These are phyloP conservation scores for Amanita thiersii DNA, from an alignment of 768 basidiomycete species.

Conservation along the genomic window DNA sequence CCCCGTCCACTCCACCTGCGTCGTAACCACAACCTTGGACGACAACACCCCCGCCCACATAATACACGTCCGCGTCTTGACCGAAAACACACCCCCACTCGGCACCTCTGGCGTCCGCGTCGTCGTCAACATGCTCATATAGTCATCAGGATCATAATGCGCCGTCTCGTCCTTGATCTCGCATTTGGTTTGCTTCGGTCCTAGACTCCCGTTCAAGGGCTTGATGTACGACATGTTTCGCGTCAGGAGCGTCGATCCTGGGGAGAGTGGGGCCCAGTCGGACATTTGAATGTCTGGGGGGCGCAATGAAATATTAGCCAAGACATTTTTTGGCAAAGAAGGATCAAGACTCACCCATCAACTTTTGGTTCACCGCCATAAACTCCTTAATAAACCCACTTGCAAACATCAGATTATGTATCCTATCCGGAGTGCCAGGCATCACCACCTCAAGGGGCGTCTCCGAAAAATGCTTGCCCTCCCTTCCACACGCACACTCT, in stretches of 20 bases:
- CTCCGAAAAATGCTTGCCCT: slow-evolving; percentile 64
- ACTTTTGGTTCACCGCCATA: slow-evolving; percentile 81
- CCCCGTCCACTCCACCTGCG: slow-evolving; percentile 93
- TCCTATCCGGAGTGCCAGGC: slow-evolving; percentile 89
- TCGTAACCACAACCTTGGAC: slow-evolving; percentile 78
- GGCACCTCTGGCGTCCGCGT: slow-evolving; percentile 94
- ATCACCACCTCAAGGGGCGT: slow-evolving; percentile 69
- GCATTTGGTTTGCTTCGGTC: slow-evolving; percentile 94
- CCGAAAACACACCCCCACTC: slow-evolving; percentile 84
- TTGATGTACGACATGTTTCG: slow-evolving; percentile 97
- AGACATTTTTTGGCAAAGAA: too few relatives aligned
- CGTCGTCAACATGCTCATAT: slow-evolving; percentile 76
- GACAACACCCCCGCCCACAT: slow-evolving; percentile 85
- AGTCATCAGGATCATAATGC: slow-evolving; percentile 77
- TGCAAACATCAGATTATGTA: slow-evolving; percentile 93
- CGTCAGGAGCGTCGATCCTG: slow-evolving; percentile 60
- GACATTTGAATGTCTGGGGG: slow-evolving; percentile 95
- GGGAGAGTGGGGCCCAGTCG: slow-evolving; percentile 75
- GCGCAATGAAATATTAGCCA: too few relatives aligned
- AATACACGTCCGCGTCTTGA: slow-evolving; percentile 91
- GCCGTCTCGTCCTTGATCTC: slow-evolving; percentile 84
- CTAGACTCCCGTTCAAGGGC: slow-evolving; percentile 78
- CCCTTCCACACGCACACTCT: slow-evolving; percentile 65
- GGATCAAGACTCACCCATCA: slow-evolving; percentile 55
- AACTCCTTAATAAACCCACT: slow-evolving; percentile 96